A percentile compares a stretch with the other conserved stretches of the same genome.
phyloP scores from a whole-genome alignment of 2,329 filamentous ascomycete species.

The Atkinsonella texensis region DNA sequence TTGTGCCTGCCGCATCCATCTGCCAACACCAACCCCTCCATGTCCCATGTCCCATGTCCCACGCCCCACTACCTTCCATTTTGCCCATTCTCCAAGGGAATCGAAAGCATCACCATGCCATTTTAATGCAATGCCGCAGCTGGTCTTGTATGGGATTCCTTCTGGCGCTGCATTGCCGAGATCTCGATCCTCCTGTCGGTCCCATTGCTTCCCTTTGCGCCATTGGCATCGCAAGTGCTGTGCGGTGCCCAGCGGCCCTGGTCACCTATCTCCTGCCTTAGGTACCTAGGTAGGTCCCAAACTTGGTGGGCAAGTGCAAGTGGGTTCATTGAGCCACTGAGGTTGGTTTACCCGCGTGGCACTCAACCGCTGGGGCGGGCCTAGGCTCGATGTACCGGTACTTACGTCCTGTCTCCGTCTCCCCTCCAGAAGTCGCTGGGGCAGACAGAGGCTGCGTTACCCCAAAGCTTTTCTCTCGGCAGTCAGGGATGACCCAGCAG shows the following conservation, averaged over 20 bases:
- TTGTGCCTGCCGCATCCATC: background rate
- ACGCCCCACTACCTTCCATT: background rate
- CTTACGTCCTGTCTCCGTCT: background rate
- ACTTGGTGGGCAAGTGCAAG: background rate
- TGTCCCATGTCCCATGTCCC: background rate
- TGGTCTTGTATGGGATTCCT: no score
- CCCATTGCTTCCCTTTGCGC: no score
- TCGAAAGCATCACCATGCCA: background rate
- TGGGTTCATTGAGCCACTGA: background rate
- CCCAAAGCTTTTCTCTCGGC: slow-evolving; percentile 9
- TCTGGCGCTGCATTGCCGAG: no score
- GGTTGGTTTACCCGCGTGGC: slow-evolving; percentile 1
- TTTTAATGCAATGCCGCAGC: no score
- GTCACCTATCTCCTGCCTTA: no score
- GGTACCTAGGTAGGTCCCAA: background rate
- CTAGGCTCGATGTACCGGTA: slow-evolving; percentile 5
- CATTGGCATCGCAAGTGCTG: no score
- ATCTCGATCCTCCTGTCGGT: no score
- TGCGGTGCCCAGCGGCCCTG: no score
- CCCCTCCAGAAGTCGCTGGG: slow-evolving; percentile 1
- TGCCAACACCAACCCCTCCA: no score
- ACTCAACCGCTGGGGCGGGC: slow-evolving; percentile 8
- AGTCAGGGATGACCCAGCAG: no score
- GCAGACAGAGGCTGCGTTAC: slow-evolving; percentile 7
- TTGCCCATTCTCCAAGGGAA: background rate